Conservation (phyloP, 148 eudicot genomes). For the Linanthus parryae region DNA sequence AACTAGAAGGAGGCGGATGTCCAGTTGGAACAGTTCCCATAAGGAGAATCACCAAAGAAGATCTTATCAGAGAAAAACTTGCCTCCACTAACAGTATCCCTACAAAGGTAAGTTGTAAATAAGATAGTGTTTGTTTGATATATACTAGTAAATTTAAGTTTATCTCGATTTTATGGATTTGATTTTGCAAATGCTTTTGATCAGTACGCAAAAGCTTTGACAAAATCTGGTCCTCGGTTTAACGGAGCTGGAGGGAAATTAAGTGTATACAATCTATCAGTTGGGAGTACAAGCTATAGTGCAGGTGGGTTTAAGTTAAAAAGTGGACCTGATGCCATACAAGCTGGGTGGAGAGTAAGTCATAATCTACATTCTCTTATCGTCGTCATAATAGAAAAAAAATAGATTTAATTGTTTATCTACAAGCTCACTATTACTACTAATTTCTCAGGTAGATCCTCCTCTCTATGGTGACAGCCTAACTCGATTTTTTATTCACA, state of each 20-base stretch:
- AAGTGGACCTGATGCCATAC: not conserved
- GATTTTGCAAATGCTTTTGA: not conserved
- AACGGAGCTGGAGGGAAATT: not conserved
- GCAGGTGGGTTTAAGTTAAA: not conserved
- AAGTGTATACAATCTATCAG: not conserved
- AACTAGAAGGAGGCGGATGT: not conserved
- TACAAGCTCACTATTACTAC: not conserved
- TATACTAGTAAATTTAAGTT: not conserved
- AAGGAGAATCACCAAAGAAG: slow-evolving; percentile 5
- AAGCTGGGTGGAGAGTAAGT: slow-evolving; percentile 7
- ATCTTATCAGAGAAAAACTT: too few relatives aligned
- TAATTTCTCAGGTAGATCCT: not conserved
- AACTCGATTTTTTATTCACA: slow-evolving; percentile 1
- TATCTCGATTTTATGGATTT: not conserved
- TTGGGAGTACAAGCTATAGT: not conserved
- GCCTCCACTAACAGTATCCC: not conserved
- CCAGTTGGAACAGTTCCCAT: slow-evolving; percentile 1
- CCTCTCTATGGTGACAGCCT: not conserved
- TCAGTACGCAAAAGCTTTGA: not conserved
- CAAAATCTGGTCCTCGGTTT: too few relatives aligned
- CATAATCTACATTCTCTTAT: too few relatives aligned
- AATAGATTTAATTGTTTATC: too few relatives aligned
- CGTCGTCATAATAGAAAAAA: too few relatives aligned
- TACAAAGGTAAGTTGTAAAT: not conserved
- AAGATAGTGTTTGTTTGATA: not conserved